Conservation (phyloP, 257 asterid species). For the Solanum sitiens region DNA sequence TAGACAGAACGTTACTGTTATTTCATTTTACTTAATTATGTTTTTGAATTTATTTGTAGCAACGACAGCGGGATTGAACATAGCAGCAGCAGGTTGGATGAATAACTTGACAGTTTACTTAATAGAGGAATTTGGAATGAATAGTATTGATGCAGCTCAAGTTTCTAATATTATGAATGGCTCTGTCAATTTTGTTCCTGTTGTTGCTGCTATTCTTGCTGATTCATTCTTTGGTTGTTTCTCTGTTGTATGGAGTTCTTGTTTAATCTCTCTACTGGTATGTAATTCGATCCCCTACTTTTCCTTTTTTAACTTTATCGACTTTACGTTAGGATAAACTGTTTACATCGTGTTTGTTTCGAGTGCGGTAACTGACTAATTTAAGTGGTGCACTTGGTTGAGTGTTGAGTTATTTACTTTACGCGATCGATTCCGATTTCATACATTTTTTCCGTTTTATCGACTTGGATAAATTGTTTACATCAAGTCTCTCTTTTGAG, state of each 20-base stretch:
- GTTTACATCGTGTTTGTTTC: accelerated
- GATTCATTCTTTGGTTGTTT: conserved; percentile 23
- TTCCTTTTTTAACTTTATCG: not conserved
- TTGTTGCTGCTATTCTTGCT: conserved; percentile 20
- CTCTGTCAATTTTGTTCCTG: conserved; percentile 13
- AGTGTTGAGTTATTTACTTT: no score
- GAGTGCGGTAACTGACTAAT: no score
- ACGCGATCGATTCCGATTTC: no score
- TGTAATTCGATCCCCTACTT: accelerated
- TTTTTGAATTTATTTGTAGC: not conserved
- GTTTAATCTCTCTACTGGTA: conserved; percentile 16
- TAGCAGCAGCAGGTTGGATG: conserved; percentile 18
- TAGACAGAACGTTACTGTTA: not conserved
- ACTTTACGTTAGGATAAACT: not conserved
- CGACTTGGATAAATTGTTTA: not conserved
- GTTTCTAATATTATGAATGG: conserved; percentile 11
- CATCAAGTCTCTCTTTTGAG: not conserved
- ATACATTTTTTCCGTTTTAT: not conserved
- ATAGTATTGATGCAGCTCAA: conserved; percentile 20
- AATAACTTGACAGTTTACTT: conserved; percentile 16
- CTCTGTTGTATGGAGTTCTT: conserved; percentile 15
- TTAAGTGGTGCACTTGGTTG: no score
- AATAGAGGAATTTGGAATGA: conserved; percentile 12
- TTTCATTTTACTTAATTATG: not conserved
- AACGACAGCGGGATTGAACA: conserved; percentile 3